Conservation (phyloP, 2,329 filamentous ascomycete species). For the Aureobasidium sp. region DNA sequence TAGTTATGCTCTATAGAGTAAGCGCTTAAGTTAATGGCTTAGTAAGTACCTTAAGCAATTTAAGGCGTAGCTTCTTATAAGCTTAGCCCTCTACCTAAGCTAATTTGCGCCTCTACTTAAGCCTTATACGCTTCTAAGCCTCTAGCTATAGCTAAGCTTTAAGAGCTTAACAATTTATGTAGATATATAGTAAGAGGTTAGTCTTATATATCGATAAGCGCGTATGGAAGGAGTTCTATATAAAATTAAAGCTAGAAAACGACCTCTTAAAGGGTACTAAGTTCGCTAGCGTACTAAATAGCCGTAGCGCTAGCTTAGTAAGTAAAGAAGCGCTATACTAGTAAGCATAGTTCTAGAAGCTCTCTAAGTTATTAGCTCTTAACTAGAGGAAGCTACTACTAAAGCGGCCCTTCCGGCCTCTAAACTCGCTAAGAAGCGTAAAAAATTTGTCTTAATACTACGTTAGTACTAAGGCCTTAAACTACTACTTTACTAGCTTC, state of each 20-base stretch:
- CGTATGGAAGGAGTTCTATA: background rate
- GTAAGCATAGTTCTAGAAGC: background rate
- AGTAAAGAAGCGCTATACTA: background rate
- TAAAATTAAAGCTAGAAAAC: background rate
- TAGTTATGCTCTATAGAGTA: background rate
- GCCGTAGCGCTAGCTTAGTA: background rate
- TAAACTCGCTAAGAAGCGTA: background rate
- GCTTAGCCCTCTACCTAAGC: background rate
- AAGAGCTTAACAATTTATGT: background rate
- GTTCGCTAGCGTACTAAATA: background rate
- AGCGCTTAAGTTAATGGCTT: background rate
- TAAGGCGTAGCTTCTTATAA: background rate
- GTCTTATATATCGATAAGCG: background rate
- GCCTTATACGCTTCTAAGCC: background rate
- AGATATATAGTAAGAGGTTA: background rate
- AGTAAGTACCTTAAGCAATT: background rate
- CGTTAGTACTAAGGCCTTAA: background rate
- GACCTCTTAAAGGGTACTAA: background rate
- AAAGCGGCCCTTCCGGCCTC: background rate
- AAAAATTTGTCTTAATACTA: background rate
- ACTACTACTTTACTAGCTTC: background rate
- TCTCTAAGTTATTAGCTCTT: background rate
- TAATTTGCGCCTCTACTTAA: background rate
- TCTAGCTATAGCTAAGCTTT: background rate
- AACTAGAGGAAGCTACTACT: background rate